A percentile compares a stretch with the other conserved stretches of the same genome.
These are phyloP conservation scores for Pythium plurisporium DNA, from an alignment of 352 stramenopile species.

Conservation along the genomic window DNA sequence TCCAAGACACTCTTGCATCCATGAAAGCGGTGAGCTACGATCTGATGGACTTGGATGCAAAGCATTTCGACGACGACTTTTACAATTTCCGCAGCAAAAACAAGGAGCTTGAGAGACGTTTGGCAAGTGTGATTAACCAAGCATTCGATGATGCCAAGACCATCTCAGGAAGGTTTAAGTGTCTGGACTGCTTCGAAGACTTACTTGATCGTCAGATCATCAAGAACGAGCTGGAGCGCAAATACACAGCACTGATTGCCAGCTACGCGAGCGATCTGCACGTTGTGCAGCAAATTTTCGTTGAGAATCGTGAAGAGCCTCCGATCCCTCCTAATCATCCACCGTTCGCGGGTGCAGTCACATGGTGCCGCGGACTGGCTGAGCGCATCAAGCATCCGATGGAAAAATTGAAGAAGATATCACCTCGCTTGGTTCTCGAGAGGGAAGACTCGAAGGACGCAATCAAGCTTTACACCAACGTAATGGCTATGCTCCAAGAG, in stretches of 20 bases:
- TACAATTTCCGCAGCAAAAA: slow-evolving; percentile 87
- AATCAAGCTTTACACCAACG: slow-evolving; percentile 88
- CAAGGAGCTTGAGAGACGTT: slow-evolving; percentile 83
- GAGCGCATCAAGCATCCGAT: slow-evolving; percentile 89
- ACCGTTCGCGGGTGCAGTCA: slow-evolving; percentile 87
- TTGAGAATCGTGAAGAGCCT: slow-evolving; percentile 82
- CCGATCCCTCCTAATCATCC: slow-evolving; percentile 87
- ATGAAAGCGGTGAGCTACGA: slow-evolving; percentile 87
- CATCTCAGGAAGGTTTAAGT: slow-evolving; percentile 83
- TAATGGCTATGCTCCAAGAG: slow-evolving; percentile 79
- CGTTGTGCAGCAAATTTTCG: slow-evolving; percentile 86
- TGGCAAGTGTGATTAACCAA: slow-evolving; percentile 89
- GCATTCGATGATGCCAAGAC: slow-evolving; percentile 92
- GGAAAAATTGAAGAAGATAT: slow-evolving; percentile 81
- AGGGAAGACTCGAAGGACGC: slow-evolving; percentile 87
- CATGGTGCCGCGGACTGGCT: slow-evolving; percentile 83
- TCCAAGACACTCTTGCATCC: slow-evolving; percentile 64
- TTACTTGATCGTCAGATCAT: slow-evolving; percentile 81
- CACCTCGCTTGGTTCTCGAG: slow-evolving; percentile 75
- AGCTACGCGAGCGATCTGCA: slow-evolving; percentile 81
- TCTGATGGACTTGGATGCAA: slow-evolving; percentile 86
- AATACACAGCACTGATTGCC: slow-evolving; percentile 75
- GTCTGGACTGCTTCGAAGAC: slow-evolving; percentile 90
- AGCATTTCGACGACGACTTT: slow-evolving; percentile 90
- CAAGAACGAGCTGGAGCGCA: slow-evolving; percentile 87